phyloP scores from a whole-genome alignment of 1,284 basidiomycete genomes.

The Pulveroboletus sp. region DNA sequence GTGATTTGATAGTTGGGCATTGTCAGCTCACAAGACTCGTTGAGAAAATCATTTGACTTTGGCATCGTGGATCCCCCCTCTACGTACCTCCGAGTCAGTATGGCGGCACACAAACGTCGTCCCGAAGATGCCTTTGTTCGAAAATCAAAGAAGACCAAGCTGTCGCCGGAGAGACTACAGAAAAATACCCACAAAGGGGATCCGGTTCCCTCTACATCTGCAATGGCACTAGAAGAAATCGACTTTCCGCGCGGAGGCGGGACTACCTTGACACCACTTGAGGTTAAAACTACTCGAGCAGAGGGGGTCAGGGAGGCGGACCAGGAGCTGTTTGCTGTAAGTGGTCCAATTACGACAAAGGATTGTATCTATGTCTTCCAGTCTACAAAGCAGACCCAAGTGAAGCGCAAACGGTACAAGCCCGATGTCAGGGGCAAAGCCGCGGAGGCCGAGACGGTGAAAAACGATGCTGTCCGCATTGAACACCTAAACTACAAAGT shows the following conservation, averaged over 20 bases:
- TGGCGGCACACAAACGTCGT: conserved; percentile 58
- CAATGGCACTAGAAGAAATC: conserved; percentile 69
- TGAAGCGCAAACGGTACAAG: conserved; percentile 46
- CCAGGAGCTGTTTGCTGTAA: conserved; percentile 72
- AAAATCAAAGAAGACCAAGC: conserved; percentile 59
- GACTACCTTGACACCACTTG: conserved; percentile 83
- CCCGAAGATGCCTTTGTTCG: conserved; percentile 48
- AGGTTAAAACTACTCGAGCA: conserved; percentile 83
- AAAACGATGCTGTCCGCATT: conserved; percentile 62
- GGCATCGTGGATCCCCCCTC: no score
- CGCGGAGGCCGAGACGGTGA: conserved; percentile 27
- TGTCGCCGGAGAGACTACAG: conserved; percentile 30
- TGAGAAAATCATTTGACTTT: background rate
- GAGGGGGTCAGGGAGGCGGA: conserved; percentile 87
- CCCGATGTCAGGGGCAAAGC: conserved; percentile 47
- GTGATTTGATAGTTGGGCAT: no score
- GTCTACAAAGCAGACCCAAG: conserved; percentile 19
- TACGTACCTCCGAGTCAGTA: conserved; percentile 20
- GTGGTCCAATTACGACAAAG: conserved; percentile 22
- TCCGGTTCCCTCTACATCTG: conserved; percentile 36
- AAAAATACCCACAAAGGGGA: conserved; percentile 33
- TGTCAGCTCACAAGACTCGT: background rate
- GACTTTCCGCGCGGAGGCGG: conserved; percentile 95
- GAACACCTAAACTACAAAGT: conserved; percentile 97
- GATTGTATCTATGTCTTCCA: conserved; percentile 6